Evolutionary conservation across 768 basidiomycete species (phyloP), one percentile per base, ranked within the genome.

Genomic region (Rubroboletus pulcherrimus): DNA sequence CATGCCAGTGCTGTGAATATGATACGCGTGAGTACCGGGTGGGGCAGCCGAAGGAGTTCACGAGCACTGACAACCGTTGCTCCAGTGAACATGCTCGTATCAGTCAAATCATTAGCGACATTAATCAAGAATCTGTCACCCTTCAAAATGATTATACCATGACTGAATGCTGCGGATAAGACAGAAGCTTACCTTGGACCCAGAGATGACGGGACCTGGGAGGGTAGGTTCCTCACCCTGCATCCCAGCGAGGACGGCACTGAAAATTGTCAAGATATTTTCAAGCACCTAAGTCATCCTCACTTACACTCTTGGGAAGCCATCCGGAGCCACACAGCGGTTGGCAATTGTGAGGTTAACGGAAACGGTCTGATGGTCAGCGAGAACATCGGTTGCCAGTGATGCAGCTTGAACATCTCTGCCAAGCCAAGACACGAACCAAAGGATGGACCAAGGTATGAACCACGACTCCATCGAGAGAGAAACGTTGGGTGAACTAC

Each of bases 201-300:
- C 76, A 19, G 71, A 66, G 47, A 80, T 74, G 14, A 75, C 62
- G 0, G 74, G 72, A 1, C 75, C 77, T 12, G 77, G 77, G 49
- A 75, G 76, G 4, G 63, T 46, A 8, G 73, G 53, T 26, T 46
- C 47, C 4, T 52, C 58, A 7, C 46, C 46, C 5, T 30, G 45
- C 31, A 33, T 75, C 42, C 73, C 77, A 12, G 72, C 72, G 33
- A 77, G 63, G 10, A 75, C 71, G 7, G 71, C 73, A 3, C 66
- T 63, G 33, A 49, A 70, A 65, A 45, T 9, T 29, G 11, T 42
- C 21, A 24, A 15, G 4, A 42, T 24, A 7, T 1, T 4, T 24
- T 42, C 41, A 24, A 12, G 29, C 5, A 15, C n/a, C 9, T n/a
- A 7, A n/a, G 2, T 17, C 2, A n/a, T 10, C 11, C 12, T 29